Conservation (phyloP, 2,329 filamentous ascomycete species). For the Sporothrix brasiliensis region DNA sequence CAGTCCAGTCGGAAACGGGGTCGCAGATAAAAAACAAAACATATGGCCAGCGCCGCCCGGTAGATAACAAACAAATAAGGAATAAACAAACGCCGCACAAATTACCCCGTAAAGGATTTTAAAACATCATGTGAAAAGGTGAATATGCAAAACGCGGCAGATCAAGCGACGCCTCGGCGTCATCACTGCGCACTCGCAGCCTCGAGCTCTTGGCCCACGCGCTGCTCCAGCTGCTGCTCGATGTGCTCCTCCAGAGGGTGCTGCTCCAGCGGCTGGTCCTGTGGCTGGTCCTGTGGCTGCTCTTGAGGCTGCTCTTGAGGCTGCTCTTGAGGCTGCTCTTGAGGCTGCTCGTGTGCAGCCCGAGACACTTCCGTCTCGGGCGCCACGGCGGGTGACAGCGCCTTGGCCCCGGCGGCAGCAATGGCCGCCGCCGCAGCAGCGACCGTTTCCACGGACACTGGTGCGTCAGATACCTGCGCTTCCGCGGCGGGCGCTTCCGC, state of each 20-base stretch:
- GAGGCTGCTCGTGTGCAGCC: no score
- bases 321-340: neutral
- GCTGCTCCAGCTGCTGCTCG: slow-evolving; percentile 32
- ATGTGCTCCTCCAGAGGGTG: slow-evolving; percentile 13
- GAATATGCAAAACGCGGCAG: neutral
- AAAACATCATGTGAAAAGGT: neutral
- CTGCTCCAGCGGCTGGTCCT: neutral
- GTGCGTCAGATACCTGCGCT: neutral
- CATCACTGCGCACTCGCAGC: neutral
- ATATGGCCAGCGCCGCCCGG: slow-evolving; percentile 1
- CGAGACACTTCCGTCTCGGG: neutral
- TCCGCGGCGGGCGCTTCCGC: neutral
- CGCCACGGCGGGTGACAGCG: neutral
- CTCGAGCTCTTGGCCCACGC: slow-evolving; percentile 31
- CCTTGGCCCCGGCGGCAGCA: neutral
- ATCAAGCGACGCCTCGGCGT: neutral
- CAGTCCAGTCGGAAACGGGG: neutral
- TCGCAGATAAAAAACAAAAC: neutral
- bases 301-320: neutral
- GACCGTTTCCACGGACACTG: neutral
- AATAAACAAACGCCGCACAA: slow-evolving; percentile 7
- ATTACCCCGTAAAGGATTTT: slow-evolving; percentile 13
- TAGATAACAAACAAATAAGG: neutral
- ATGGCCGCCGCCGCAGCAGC: slow-evolving; percentile 6
- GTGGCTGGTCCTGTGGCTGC: neutral